A percentile compares a stretch with the other conserved stretches of the same genome.
These are phyloP conservation scores for Fraxinus excelsior DNA, from an alignment of 257 asterid species.

Conservation along the genomic window DNA sequence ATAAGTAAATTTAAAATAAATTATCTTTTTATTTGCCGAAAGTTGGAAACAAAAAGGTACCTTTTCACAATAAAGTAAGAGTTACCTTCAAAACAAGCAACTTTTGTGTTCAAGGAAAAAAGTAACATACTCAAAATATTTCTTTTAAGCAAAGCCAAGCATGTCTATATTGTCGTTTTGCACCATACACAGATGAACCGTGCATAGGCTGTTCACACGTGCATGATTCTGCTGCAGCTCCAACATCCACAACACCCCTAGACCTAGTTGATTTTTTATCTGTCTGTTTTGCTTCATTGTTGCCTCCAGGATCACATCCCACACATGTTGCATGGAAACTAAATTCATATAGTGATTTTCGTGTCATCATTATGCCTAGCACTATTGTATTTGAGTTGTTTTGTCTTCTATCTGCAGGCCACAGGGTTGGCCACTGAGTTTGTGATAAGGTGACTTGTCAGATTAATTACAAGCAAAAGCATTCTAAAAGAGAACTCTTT, in stretches of 20 bases:
- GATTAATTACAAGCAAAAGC: background rate
- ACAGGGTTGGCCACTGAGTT: slow-evolving; percentile 37
- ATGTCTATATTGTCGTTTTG: background rate
- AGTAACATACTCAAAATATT: background rate
- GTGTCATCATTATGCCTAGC: background rate
- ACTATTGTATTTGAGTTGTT: background rate
- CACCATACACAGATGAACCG: background rate
- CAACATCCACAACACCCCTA: background rate
- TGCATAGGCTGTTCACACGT: background rate
- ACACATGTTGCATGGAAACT: background rate
- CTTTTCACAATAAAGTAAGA: background rate
- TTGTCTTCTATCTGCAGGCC: slow-evolving; percentile 34
- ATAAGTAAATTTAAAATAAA: too few species aligned
- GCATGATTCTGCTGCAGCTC: background rate
- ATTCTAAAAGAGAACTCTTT: background rate
- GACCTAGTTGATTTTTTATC: background rate
- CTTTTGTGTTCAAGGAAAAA: background rate
- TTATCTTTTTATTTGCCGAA: background rate
- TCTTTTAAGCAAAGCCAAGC: background rate
- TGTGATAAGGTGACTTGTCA: slow-evolving; percentile 27
- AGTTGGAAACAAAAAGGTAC: background rate
- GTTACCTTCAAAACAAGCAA: background rate
- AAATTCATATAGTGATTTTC: background rate
- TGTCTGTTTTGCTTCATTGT: background rate
- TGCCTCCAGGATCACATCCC: background rate